Conservation (phyloP, 805 yeast genomes). For the Maudiozyma barnettii region DNA sequence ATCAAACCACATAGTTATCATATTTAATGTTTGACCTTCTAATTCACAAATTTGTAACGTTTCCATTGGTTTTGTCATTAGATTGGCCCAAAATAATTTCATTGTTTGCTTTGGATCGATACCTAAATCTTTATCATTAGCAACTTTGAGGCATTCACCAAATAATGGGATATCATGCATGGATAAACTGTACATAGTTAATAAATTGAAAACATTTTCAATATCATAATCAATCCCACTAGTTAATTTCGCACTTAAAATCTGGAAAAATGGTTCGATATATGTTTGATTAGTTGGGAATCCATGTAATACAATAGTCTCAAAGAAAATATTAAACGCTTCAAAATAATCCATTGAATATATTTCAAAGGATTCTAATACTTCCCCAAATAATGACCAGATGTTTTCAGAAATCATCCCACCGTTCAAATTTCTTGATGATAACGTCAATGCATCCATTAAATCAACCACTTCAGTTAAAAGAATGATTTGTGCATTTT, state of each 20-base stretch:
- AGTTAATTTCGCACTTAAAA: slow-evolving; percentile 21
- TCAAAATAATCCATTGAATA: slow-evolving; percentile 54
- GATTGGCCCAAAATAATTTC: slow-evolving; percentile 52
- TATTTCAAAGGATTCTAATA: slow-evolving; percentile 46
- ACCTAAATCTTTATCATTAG: slow-evolving; percentile 28
- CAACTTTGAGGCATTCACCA: slow-evolving; percentile 15
- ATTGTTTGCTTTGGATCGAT: slow-evolving; percentile 37
- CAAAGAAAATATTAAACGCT: slow-evolving; percentile 46
- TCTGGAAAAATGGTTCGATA: slow-evolving; percentile 21
- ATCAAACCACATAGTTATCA: slow-evolving; percentile 60
- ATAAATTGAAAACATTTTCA: slow-evolving; percentile 29
- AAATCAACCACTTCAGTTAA: slow-evolving; percentile 57
- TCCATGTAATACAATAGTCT: slow-evolving; percentile 43
- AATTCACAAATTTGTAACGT: slow-evolving; percentile 46
- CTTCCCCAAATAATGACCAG: slow-evolving; percentile 44
- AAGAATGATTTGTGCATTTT: slow-evolving; percentile 50
- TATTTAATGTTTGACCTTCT: slow-evolving; percentile 35
- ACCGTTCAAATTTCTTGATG: slow-evolving; percentile 37
- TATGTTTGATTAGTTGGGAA: slow-evolving; percentile 32
- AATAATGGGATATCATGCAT: slow-evolving; percentile 27
- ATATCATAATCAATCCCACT: slow-evolving; percentile 32
- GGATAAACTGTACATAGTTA: slow-evolving; percentile 24
- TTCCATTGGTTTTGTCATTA: slow-evolving; percentile 51
- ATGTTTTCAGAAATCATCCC: slow-evolving; percentile 37
- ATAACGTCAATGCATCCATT: slow-evolving; percentile 44